Base-by-base conservation (phyloP, 2,329 filamentous ascomycete species). In the Hymenoscyphus albidus region DNA sequence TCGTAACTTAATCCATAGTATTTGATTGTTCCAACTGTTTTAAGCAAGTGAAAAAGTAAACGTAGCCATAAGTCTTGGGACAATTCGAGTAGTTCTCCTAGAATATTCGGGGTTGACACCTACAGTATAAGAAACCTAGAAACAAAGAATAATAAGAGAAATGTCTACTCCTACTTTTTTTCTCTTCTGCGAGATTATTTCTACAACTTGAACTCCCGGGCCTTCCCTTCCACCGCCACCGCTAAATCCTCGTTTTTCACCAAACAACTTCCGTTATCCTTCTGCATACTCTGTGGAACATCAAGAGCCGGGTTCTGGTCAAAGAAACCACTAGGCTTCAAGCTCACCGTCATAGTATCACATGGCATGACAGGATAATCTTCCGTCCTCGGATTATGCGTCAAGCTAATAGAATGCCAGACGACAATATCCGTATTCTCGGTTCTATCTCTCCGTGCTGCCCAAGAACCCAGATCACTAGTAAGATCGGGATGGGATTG, bases 361-460 rank as follows among this genome's bases (percentile, higher is more conserved):
- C 89, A 0, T 12, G 92, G 92, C 92, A 96, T 96, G 70, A 96
- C 82, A 32, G 92, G 92, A 79, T 91, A 96, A 77, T 96, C 93
- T 74, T 96, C 93, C 0, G 92, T 91, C 0, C 90, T 81, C 0
- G 93, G 92, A 80, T 96, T 93, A 76, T 97, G 93, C 1, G 89
- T 93, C 32, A 96, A 81, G 40, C 92, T 92, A 71, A 96, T 96
- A 0, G 91, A 63, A 78, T 96, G 92, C 93, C 93, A 97, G 6
- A 97, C 83, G 1, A 97, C 93, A 70, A 92, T 88, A 71, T 93
- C 93, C 0, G 89, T 92, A 9, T 92, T 94, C 75, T 96, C 92
- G 0, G 91, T 92, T 0, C 96, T 92, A 80, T 97, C 92, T 2
- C 90, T 84, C 77, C 96, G 88, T 66, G 89, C 86, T 74, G 96